Conservation (phyloP, 1,284 basidiomycete species). For the Moniliella sp. region DNA sequence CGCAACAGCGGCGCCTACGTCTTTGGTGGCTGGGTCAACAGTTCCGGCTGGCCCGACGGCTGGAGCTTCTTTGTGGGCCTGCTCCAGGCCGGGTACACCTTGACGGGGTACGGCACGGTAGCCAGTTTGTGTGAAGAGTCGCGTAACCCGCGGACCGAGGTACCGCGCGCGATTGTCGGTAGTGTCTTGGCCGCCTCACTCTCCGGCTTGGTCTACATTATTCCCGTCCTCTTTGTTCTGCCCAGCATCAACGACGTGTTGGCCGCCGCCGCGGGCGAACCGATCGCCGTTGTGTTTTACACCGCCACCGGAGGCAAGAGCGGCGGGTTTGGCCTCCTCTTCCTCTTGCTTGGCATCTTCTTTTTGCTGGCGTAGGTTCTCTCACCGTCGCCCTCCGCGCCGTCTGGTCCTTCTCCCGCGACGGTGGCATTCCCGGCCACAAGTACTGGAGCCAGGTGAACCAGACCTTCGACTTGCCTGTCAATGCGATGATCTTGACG, state of each 20-base stretch:
- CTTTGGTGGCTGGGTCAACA: conserved; percentile 34
- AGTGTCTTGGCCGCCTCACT: conserved; percentile 36
- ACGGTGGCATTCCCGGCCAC: conserved; percentile 36
- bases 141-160: conserved; percentile 27
- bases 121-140: conserved; percentile 34
- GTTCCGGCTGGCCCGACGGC: conserved; percentile 19
- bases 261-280: conserved; percentile 35
- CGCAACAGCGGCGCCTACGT: conserved; percentile 35
- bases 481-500: conserved; percentile 35
- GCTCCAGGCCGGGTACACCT: conserved; percentile 27
- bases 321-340: conserved; percentile 37
- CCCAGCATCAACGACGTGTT: conserved; percentile 35
- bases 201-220: conserved; percentile 37
- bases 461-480: conserved; percentile 33
- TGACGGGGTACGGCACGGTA: conserved; percentile 34
- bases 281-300: conserved; percentile 37
- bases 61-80: conserved; percentile 36
- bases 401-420: conserved; percentile 37
- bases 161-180: conserved; percentile 22
- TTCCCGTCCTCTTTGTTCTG: conserved; percentile 38
- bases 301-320: conserved; percentile 35
- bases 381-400: conserved; percentile 37
- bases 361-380: conserved; percentile 37
- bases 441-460: conserved; percentile 35
- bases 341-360: conserved; percentile 38